Conservation (phyloP, 345 rosid species). For the Leavenworthia alabamica region DNA sequence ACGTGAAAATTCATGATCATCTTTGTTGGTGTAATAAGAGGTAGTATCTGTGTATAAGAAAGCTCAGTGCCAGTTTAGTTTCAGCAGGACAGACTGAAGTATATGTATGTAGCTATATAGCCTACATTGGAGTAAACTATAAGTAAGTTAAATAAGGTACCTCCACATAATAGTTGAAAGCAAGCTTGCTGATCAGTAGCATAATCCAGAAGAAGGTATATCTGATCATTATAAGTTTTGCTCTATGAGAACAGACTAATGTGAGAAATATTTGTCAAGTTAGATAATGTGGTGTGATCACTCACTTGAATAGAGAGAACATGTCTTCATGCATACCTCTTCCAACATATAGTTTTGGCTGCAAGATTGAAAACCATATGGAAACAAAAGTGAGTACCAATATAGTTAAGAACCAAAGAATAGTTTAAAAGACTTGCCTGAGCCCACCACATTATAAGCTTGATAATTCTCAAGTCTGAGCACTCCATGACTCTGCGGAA, state of each 20-base stretch:
- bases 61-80: not conserved
- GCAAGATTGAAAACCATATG: constrained; percentile 22
- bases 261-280: not conserved
- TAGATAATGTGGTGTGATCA: not conserved
- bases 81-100: not conserved
- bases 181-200: constrained; percentile 84
- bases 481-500: constrained; percentile 72
- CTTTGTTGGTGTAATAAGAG: constrained; percentile 74
- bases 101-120: constrained; percentile 4
- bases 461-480: constrained; percentile 61
- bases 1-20: constrained; percentile 58
- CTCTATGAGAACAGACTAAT: constrained; percentile 9
- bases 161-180: constrained; percentile 98
- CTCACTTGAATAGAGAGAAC: constrained; percentile 80
- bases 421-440: constrained; percentile 53
- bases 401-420: not conserved
- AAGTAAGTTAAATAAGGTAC: constrained; percentile 27
- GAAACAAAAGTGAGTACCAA: not conserved
- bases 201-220: constrained; percentile 88
- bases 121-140: constrained; percentile 2
- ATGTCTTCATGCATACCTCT: constrained; percentile 95
- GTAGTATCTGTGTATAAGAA: constrained; percentile 54
- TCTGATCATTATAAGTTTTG: constrained; percentile 35
- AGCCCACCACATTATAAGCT: constrained; percentile 95
- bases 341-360: constrained; percentile 95